Conservation (phyloP, 2,329 filamentous ascomycete species). For the Phialemonium atrogriseum region DNA sequence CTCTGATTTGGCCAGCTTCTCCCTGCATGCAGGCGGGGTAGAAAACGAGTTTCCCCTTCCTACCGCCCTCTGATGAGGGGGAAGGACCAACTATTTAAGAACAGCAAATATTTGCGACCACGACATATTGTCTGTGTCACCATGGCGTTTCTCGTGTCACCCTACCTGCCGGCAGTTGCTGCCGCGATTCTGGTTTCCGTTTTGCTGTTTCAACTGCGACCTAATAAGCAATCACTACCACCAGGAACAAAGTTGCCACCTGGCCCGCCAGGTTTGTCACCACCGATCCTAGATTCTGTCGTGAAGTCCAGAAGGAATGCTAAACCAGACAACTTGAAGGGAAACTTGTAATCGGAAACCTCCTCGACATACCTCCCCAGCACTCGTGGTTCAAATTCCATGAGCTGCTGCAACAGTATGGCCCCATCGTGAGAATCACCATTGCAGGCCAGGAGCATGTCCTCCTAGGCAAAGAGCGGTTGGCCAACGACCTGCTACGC, state of each 20-base stretch:
- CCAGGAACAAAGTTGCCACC: constrained; percentile 1
- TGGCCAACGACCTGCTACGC: constrained; percentile 32
- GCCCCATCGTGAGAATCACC: constrained; percentile 1
- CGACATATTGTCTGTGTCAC: too few species aligned
- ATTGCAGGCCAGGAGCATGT: constrained; percentile 19
- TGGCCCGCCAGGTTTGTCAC: constrained; percentile 1
- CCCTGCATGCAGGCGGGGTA: too few species aligned
- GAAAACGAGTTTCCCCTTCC: too few species aligned
- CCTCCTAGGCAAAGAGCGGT: constrained; percentile 27
- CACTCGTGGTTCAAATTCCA: constrained; percentile 33
- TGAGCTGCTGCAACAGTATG: constrained; percentile 19
- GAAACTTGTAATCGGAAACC: constrained; percentile 20
- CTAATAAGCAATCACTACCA: not conserved
- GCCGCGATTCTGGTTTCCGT: too few species aligned
- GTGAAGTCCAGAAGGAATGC: too few species aligned
- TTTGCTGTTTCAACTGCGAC: too few species aligned
- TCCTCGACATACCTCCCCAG: constrained; percentile 22
- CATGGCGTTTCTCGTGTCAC: too few species aligned
- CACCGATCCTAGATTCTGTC: not conserved
- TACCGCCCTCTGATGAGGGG: too few species aligned
- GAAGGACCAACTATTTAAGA: too few species aligned
- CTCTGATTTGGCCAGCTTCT: too few species aligned
- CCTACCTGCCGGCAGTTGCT: too few species aligned
- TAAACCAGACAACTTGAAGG: constrained; percentile 2
- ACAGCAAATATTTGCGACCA: too few species aligned